Conservation (phyloP, 2,329 filamentous ascomycete species). For the Talaromyces sp. region DNA sequence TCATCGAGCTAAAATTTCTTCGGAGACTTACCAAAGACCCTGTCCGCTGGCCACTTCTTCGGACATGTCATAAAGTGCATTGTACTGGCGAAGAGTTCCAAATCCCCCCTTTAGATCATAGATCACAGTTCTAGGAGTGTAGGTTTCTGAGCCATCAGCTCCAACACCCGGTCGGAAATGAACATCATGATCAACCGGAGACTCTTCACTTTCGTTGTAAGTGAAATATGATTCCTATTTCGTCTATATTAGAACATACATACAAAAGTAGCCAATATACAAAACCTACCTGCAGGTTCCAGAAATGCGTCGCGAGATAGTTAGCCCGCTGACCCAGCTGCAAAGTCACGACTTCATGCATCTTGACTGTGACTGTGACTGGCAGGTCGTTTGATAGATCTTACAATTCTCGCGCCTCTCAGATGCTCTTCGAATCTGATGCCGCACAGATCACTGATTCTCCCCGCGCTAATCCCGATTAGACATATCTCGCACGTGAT, state of each 20-base stretch:
- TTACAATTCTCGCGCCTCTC: slow-evolving; percentile 2
- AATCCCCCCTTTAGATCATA: slow-evolving; percentile 96
- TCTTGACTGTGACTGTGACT: slow-evolving; percentile 40
- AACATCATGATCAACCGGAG: slow-evolving; percentile 76
- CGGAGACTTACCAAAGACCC: slow-evolving; percentile 48
- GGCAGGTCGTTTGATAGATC: background rate
- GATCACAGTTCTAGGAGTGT: slow-evolving; percentile 84
- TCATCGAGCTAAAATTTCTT: background rate
- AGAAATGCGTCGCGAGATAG: slow-evolving; percentile 93
- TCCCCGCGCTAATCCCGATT: slow-evolving; percentile 6
- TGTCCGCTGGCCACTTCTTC: slow-evolving; percentile 38
- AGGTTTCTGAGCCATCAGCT: slow-evolving; percentile 84
- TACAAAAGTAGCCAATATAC: background rate
- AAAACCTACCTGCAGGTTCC: slow-evolving; percentile 90
- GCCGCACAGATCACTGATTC: slow-evolving; percentile 3
- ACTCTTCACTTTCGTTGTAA: slow-evolving; percentile 69
- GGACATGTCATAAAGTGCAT: slow-evolving; percentile 76
- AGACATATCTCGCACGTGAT: slow-evolving; percentile 1
- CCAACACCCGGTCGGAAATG: slow-evolving; percentile 85
- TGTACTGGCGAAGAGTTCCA: slow-evolving; percentile 82
- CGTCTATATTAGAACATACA: slow-evolving; percentile 14
- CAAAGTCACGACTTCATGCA: slow-evolving; percentile 94
- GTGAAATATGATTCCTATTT: slow-evolving; percentile 94
- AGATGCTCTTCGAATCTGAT: slow-evolving; percentile 4
- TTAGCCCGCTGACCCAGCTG: slow-evolving; percentile 94